Conservation (phyloP, 225 moss, liverwort and hornwort species). For the Anthoceros angustus region DNA sequence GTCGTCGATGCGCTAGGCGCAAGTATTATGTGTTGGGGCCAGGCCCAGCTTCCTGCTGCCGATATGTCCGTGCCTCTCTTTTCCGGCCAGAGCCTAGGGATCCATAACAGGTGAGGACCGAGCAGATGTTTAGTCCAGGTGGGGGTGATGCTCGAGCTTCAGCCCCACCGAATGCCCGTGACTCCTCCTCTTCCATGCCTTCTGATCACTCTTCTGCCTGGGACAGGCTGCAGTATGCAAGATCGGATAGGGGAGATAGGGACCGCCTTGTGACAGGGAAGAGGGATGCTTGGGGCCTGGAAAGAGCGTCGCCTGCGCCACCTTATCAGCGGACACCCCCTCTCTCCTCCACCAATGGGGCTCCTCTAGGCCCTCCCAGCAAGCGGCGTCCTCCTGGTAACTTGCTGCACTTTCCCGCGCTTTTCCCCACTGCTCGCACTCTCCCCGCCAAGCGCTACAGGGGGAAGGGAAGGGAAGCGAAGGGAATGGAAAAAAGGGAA, state of each 20-base stretch:
- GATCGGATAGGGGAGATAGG: constrained; percentile 51
- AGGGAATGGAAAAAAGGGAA: too few relatives aligned
- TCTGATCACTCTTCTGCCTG: constrained; percentile 53
- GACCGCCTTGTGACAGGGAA: constrained; percentile 49
- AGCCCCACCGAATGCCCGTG: constrained; percentile 53
- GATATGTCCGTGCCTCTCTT: constrained; percentile 3
- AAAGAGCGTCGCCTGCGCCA: constrained; percentile 37
- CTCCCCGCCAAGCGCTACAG: background rate
- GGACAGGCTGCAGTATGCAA: constrained; percentile 54
- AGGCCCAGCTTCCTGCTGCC: background rate
- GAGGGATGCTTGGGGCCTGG: constrained; percentile 46
- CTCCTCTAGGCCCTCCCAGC: constrained; percentile 34
- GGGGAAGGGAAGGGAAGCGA: too few relatives aligned
- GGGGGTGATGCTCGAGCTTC: constrained; percentile 71
- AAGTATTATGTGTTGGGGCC: background rate
- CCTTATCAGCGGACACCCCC: constrained; percentile 40
- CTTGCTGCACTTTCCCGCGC: background rate
- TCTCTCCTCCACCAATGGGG: constrained; percentile 32
- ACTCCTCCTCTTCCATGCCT: constrained; percentile 69
- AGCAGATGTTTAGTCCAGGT: constrained; percentile 70
- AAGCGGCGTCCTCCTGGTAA: constrained; percentile 53
- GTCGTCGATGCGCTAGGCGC: too few relatives aligned
- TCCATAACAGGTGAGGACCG: constrained; percentile 27
- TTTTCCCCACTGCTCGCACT: background rate
- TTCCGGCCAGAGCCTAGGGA: background rate